phyloP scores from a whole-genome alignment of 192 early-diverging fungal species.

The Coemansia erecta region DNA sequence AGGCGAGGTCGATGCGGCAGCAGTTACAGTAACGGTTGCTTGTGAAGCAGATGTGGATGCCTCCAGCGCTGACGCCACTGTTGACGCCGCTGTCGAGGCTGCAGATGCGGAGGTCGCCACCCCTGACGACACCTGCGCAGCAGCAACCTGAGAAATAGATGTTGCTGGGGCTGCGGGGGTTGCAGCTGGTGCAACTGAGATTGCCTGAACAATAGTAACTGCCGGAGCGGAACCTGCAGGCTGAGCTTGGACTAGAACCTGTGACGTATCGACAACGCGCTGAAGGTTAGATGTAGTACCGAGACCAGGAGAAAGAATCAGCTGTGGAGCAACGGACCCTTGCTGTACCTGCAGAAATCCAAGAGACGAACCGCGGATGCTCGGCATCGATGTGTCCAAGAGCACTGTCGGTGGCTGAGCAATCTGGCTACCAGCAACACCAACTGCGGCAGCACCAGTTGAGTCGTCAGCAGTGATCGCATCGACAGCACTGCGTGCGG shows the following conservation, averaged over 20 bases:
- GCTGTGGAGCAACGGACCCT: conserved; percentile 6
- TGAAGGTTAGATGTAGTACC: conserved; percentile 3
- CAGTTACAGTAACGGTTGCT: not conserved
- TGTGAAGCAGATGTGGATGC: not conserved
- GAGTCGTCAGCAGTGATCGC: not conserved
- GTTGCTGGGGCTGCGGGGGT: conserved; percentile 9
- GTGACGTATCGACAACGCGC: conserved; percentile 29
- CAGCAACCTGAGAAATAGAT: not conserved
- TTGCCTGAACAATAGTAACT: conserved; percentile 20
- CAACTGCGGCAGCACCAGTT: not conserved
- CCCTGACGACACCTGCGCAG: not conserved
- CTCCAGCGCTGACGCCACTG: too few relatives aligned
- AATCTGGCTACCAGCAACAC: conserved; percentile 5
- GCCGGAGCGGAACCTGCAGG: conserved; percentile 16
- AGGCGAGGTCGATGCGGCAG: not conserved
- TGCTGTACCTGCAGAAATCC: conserved; percentile 19
- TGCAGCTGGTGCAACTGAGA: conserved; percentile 10
- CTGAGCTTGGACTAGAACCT: conserved; percentile 29
- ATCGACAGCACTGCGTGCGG: conserved; percentile 16
- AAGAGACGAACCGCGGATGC: conserved; percentile 8
- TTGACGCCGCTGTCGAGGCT: not conserved
- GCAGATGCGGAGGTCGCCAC: not conserved
- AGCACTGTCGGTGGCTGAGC: conserved; percentile 22
- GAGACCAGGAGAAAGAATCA: conserved; percentile 7
- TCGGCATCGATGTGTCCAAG: conserved; percentile 11